Conservation (phyloP, 331 rosid genomes). For the Spiraea crenata region DNA sequence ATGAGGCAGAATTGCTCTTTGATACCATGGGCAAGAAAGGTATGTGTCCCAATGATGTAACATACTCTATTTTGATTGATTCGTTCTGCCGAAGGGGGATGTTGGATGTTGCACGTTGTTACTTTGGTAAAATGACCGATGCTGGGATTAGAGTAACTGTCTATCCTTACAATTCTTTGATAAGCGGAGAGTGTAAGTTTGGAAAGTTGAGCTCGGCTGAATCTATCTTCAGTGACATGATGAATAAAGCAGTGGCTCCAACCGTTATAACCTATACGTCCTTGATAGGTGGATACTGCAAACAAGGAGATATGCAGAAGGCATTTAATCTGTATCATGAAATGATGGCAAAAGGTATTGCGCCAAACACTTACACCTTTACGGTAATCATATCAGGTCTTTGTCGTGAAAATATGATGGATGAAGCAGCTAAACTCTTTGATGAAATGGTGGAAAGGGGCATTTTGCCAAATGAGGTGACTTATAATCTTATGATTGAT, state of each 20-base stretch:
- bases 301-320: slow-evolving; percentile 45
- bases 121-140: slow-evolving; percentile 56
- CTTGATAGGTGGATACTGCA: slow-evolving; percentile 68
- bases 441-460: slow-evolving; percentile 59
- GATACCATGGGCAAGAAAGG: slow-evolving; percentile 47
- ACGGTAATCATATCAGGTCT: slow-evolving; percentile 83
- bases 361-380: slow-evolving; percentile 63
- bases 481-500: slow-evolving; percentile 87
- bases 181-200: slow-evolving; percentile 73
- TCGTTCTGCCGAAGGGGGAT: slow-evolving; percentile 70
- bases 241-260: slow-evolving; percentile 60
- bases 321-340: slow-evolving; percentile 67
- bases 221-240: slow-evolving; percentile 53
- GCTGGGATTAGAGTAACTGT: slow-evolving; percentile 50
- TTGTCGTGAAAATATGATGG: slow-evolving; percentile 56
- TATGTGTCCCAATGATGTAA: slow-evolving; percentile 66
- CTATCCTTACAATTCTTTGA: slow-evolving; percentile 77
- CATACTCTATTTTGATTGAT: slow-evolving; percentile 79
- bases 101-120: slow-evolving; percentile 56
- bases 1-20: slow-evolving; percentile 66
- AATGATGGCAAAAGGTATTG: slow-evolving; percentile 64
- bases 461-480: slow-evolving; percentile 78
- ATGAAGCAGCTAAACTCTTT: slow-evolving; percentile 62
- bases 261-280: slow-evolving; percentile 68
- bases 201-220: slow-evolving; percentile 61